Percentiles rank a stretch among this genome's conserved stretches.
Evolutionary conservation across 2,329 filamentous ascomycete species (phyloP).

Genomic region (Xylaria sp.): DNA sequence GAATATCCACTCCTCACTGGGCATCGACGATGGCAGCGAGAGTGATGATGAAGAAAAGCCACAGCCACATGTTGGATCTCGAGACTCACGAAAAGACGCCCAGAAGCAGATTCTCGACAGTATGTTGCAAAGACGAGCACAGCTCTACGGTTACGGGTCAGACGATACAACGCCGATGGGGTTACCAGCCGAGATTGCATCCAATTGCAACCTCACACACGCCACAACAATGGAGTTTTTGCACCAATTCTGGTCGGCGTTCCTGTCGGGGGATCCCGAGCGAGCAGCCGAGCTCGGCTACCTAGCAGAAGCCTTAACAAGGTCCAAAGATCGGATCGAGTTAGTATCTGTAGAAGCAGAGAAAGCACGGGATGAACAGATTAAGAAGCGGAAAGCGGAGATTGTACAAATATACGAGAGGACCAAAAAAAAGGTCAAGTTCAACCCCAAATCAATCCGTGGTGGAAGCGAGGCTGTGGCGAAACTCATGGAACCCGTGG

Average conservation of each 20-base stretch:
- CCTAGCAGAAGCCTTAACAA: slow-evolving; percentile 79
- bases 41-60: slow-evolving; percentile 67
- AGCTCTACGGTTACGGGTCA: slow-evolving; percentile 58
- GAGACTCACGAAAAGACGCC: slow-evolving; percentile 66
- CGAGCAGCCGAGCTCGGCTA: slow-evolving; percentile 81
- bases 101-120: slow-evolving; percentile 70
- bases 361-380: slow-evolving; percentile 68
- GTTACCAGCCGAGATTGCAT: slow-evolving; percentile 59
- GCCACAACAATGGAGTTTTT: slow-evolving; percentile 94
- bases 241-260: slow-evolving; percentile 96
- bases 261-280: slow-evolving; percentile 84
- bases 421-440: slow-evolving; percentile 75
- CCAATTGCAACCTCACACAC: slow-evolving; percentile 73
- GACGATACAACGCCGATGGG: slow-evolving; percentile 61
- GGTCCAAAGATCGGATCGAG: slow-evolving; percentile 78
- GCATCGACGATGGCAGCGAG: slow-evolving; percentile 72
- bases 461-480: slow-evolving; percentile 80
- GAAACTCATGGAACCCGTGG: slow-evolving; percentile 75
- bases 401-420: slow-evolving; percentile 72
- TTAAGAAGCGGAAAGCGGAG: slow-evolving; percentile 71
- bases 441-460: slow-evolving; percentile 69
- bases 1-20: slow-evolving; percentile 68
- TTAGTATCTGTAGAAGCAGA: slow-evolving; percentile 83
- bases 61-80: slow-evolving; percentile 69
- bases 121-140: slow-evolving; percentile 64